These are phyloP conservation scores for Aquilaria agallochum DNA, from an alignment of 441 rosid species.

Conservation along the genomic window DNA sequence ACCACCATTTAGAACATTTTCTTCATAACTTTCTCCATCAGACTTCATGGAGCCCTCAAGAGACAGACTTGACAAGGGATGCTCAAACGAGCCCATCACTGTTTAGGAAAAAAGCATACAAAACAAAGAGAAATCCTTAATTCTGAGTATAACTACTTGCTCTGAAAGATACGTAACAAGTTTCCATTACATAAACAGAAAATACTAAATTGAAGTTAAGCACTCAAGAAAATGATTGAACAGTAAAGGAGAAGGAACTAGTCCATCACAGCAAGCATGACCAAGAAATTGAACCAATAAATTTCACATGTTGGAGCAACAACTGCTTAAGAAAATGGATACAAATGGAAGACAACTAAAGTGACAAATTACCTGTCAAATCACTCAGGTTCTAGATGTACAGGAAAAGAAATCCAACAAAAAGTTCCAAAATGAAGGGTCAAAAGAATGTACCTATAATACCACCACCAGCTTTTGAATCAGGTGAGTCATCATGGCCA, in stretches of 20 bases:
- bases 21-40: constrained; percentile 80
- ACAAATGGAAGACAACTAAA: neutral
- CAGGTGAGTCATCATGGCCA: constrained; percentile 64
- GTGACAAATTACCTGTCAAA: too few relatives aligned
- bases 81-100: constrained; percentile 98
- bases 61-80: constrained; percentile 82
- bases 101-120: constrained; percentile 27
- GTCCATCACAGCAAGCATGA: neutral
- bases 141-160: constrained; percentile 15
- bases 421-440: neutral
- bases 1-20: constrained; percentile 23
- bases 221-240: constrained; percentile 9
- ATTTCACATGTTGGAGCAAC: neutral
- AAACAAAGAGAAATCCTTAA: constrained; percentile 6
- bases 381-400: neutral
- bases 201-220: too few relatives aligned
- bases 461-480: constrained; percentile 94
- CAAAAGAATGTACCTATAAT: constrained; percentile 59
- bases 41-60: constrained; percentile 75
- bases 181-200: constrained; percentile 1
- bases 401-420: neutral
- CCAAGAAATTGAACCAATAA: neutral
- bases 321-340: neutral
- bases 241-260: neutral
- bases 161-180: constrained; percentile 10